A percentile compares a stretch with the other conserved stretches of the same genome.
These are phyloP conservation scores for Pythium biforme DNA, from an alignment of 352 stramenopile species.

Conservation along the genomic window DNA sequence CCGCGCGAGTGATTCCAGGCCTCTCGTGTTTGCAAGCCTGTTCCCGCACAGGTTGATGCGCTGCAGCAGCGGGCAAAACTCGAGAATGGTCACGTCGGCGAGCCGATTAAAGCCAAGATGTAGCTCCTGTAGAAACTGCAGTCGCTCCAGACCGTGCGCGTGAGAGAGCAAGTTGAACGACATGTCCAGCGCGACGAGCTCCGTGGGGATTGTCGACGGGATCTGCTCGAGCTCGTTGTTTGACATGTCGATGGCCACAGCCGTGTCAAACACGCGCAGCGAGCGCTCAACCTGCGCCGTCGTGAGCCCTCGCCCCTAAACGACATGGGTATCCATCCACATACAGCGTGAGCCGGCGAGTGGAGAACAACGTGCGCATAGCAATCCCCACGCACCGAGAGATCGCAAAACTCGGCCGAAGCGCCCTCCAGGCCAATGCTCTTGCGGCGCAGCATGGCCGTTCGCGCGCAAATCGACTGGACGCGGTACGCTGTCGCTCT, in stretches of 20 bases:
- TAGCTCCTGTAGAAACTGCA: conserved; percentile 66
- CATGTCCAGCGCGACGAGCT: conserved; percentile 55
- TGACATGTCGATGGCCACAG: conserved; percentile 62
- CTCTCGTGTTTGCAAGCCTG: conserved; percentile 55
- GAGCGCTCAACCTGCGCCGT: conserved; percentile 56
- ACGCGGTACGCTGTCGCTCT: not conserved
- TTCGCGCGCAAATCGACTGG: not conserved
- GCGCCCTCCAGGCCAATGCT: conserved; percentile 56
- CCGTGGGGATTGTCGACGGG: conserved; percentile 41
- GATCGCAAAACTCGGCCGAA: conserved; percentile 59
- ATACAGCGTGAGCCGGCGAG: not conserved
- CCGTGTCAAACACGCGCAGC: conserved; percentile 64
- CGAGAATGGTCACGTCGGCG: conserved; percentile 53
- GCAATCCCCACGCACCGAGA: conserved; percentile 40
- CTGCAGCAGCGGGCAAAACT: conserved; percentile 60
- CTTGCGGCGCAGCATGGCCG: conserved; percentile 30
- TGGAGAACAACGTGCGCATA: no score
- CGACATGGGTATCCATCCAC: not conserved
- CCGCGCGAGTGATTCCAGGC: conserved; percentile 58
- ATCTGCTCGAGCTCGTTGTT: conserved; percentile 76
- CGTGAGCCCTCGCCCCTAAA: conserved; percentile 55
- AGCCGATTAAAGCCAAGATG: conserved; percentile 72
- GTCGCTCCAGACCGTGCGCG: conserved; percentile 47
- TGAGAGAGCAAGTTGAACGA: conserved; percentile 67
- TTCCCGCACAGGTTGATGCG: conserved; percentile 73